Conservation (phyloP, 2,329 filamentous ascomycete genomes). For the Stachybotrys elegans region DNA sequence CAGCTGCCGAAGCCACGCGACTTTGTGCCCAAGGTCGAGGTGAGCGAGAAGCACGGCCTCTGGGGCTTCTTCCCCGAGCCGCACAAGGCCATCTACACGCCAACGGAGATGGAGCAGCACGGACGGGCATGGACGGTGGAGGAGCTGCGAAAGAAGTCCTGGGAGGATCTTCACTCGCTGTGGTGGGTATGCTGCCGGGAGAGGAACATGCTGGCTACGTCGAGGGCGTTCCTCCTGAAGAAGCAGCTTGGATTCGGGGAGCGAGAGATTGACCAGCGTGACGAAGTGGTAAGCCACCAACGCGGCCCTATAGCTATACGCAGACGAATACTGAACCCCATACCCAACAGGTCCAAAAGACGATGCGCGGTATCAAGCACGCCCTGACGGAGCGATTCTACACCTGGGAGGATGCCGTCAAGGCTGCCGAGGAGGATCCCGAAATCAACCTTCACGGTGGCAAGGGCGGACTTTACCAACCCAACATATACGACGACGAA, state of each 20-base stretch:
- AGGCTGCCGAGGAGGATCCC: conserved; percentile 59
- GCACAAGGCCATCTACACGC: conserved; percentile 63
- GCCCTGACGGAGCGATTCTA: conserved; percentile 84
- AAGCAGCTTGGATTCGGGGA: conserved; percentile 70
- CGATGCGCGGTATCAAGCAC: conserved; percentile 79
- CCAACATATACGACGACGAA: conserved; percentile 32
- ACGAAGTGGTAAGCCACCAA: conserved; percentile 64
- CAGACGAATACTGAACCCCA: no score
- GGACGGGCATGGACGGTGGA: conserved; percentile 80
- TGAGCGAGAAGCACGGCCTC: conserved; percentile 75
- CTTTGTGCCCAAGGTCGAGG: conserved; percentile 51
- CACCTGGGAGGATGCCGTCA: conserved; percentile 73
- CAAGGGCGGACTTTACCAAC: conserved; percentile 44
- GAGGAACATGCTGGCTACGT: conserved; percentile 82
- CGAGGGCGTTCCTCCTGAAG: conserved; percentile 61
- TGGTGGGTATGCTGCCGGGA: conserved; percentile 96
- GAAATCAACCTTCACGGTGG: conserved; percentile 56
- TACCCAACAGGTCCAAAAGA: conserved; percentile 69
- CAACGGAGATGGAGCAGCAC: conserved; percentile 64
- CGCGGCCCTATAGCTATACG: no score
- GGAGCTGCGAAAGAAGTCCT: conserved; percentile 84
- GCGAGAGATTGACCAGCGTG: conserved; percentile 58
- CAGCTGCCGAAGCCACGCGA: conserved; percentile 67
- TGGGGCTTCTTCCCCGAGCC: conserved; percentile 84
- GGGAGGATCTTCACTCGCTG: conserved; percentile 85